Base-by-base conservation (phyloP, 352 stramenopile species). In the Globisporangium solare region DNA sequence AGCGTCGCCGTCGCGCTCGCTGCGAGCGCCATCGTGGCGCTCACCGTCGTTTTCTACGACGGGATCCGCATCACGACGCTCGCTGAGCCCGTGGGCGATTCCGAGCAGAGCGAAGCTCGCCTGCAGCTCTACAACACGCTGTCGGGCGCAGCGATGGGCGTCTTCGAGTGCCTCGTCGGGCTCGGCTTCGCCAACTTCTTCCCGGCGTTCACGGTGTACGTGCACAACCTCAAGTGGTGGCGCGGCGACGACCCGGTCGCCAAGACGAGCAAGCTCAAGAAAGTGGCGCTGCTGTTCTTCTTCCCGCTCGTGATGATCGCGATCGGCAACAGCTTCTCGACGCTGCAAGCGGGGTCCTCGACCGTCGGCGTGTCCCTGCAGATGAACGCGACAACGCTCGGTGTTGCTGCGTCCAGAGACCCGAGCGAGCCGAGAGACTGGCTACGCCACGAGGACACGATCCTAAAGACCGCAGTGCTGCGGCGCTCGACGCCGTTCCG, bases 1-100 rank as follows among this genome's bases (percentile, higher is more conserved):
- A 60, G 58, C 17, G 39, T 76, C 53, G 72, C 83, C 20, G 71
- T 86, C 42, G 24, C 79, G 42, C 50, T 86, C 47, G 65, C 67
- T 10, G 68, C 73, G 31, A 49, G 60, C 50, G 51, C 64, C 61
- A 76, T 86, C 65, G 72, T 70, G 39, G 66, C 58, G 18, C 64
- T 79, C 15, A 66, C 75, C 13, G 66, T 60, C 5, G 67, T 59
- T 54, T 61, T 86, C 32, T 61, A 57, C 24, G 41, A 68, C 1
- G 75, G 75, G n/a, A 75, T 86, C 39, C 63, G 71, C 42, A 68
- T 73, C 47, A 51, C 53, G 27, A 46, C 2, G 27, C 2, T 35
- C 27, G 27, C 10, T 6, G 61, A 67, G 42, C 41, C 41, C 3
- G 46, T 60, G 17, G 56, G 56, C 8, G 48, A 63, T 24, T 67